A percentile compares a stretch with the other conserved stretches of the same genome.
Conservation (phyloP, 176 grass and related monocot genomes). For the Olyra latifolia region DNA sequence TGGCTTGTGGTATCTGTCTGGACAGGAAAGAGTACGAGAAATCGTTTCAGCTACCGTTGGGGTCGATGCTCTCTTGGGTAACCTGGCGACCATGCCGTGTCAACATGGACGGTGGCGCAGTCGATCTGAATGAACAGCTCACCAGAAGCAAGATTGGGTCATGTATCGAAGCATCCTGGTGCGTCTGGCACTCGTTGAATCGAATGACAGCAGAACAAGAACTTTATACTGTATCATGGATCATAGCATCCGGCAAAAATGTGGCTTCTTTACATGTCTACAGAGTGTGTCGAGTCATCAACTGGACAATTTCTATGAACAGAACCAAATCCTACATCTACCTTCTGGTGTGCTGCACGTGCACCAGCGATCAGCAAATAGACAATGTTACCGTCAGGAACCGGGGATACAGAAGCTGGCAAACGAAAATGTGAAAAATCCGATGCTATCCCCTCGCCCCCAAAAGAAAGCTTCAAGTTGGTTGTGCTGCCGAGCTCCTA, state of each 20-base stretch:
- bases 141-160: too few species aligned
- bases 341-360: not conserved
- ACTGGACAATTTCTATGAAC: not conserved
- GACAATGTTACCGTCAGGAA: not conserved
- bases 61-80: not conserved
- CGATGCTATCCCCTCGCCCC: slow-evolving; percentile 22
- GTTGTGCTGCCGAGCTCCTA: slow-evolving; percentile 18
- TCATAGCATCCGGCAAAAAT: not conserved
- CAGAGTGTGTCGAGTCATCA: not conserved
- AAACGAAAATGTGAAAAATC: not conserved
- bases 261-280: not conserved
- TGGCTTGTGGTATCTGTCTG: not conserved
- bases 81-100: not conserved
- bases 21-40: not conserved
- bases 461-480: not conserved
- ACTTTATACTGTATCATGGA: not conserved
- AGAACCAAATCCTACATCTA: not conserved
- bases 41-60: not conserved
- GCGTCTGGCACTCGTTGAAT: not conserved
- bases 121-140: not conserved
- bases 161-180: not conserved
- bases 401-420: not conserved
- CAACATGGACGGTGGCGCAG: too few species aligned
- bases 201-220: not conserved
- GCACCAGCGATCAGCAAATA: not conserved